Evolutionary conservation across 2,329 filamentous ascomycete genomes (phyloP).

Genomic region (Fusarium continuum): DNA sequence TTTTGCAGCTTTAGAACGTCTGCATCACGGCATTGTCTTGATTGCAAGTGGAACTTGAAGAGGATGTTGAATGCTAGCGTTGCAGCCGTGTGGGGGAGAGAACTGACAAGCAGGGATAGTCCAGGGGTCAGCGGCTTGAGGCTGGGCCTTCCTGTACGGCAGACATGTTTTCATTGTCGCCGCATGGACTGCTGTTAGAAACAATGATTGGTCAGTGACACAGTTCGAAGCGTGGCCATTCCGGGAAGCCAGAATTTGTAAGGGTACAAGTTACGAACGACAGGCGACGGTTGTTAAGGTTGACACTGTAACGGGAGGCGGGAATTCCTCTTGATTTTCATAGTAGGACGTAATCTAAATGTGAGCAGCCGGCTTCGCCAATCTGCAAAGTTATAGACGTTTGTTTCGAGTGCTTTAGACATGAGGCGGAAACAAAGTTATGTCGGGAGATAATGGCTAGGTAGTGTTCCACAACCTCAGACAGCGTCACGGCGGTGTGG

Average conservation of each 20-base stretch:
- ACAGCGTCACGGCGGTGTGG: constrained; percentile 27
- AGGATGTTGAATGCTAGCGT: constrained; percentile 32
- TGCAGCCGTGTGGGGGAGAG: constrained; percentile 39
- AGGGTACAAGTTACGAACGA: constrained; percentile 24
- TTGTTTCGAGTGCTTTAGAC: not conserved
- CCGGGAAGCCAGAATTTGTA: constrained; percentile 26
- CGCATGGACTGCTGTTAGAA: constrained; percentile 35
- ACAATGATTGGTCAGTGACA: constrained; percentile 36
- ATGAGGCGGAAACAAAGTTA: constrained; percentile 8
- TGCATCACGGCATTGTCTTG: constrained; percentile 6
- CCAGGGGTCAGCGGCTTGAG: constrained; percentile 39
- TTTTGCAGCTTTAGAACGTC: constrained; percentile 4
- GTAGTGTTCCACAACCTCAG: constrained; percentile 30
- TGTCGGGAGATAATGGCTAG: constrained; percentile 14
- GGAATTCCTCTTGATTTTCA: not conserved
- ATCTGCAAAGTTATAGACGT: not conserved
- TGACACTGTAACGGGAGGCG: not conserved
- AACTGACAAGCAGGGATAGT: constrained; percentile 39
- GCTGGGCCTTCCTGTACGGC: constrained; percentile 42
- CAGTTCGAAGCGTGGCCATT: constrained; percentile 31
- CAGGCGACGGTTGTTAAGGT: constrained; percentile 5
- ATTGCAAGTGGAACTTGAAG: constrained; percentile 23
- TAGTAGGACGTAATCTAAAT: not conserved
- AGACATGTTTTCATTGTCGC: constrained; percentile 45
- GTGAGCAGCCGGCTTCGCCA: not conserved